These are phyloP conservation scores for Amanita molliuscula DNA, from an alignment of 768 basidiomycete genomes.

Conservation along the genomic window DNA sequence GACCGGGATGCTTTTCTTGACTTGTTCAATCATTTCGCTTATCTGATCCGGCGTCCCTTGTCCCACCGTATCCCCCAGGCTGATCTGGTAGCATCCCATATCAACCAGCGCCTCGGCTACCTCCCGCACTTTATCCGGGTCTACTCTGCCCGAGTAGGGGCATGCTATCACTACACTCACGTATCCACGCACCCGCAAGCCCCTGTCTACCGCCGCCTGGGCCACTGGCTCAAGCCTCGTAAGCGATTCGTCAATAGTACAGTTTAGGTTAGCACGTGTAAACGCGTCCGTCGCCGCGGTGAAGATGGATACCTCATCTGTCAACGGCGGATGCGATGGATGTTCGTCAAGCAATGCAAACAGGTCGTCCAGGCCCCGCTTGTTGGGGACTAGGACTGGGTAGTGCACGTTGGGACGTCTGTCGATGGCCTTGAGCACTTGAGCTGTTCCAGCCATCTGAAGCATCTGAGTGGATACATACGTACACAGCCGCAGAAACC, in stretches of 20 bases:
- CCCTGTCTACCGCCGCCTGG: conserved; percentile 42
- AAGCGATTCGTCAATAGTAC: conserved; percentile 61
- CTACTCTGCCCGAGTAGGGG: conserved; percentile 77
- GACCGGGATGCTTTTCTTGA: conserved; percentile 50
- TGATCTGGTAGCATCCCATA: conserved; percentile 94
- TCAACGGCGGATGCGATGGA: conserved; percentile 31
- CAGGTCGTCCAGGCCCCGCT: conserved; percentile 64
- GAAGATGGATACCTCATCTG: conserved; percentile 85
- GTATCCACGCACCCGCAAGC: conserved; percentile 73
- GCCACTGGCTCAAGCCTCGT: conserved; percentile 52
- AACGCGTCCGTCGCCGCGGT: conserved; percentile 85
- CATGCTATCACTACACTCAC: conserved; percentile 78
- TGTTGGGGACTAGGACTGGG: conserved; percentile 75
- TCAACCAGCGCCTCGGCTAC: conserved; percentile 63
- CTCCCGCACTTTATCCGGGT: conserved; percentile 51
- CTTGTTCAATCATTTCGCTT: conserved; percentile 56
- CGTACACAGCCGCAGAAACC: not conserved
- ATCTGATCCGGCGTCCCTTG: conserved; percentile 69
- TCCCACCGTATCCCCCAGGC: conserved; percentile 88
- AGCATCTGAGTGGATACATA: not conserved
- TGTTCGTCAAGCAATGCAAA: conserved; percentile 40
- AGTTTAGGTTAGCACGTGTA: conserved; percentile 77
- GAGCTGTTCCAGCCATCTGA: conserved; percentile 82
- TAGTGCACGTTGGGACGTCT: conserved; percentile 49
- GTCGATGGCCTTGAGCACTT: conserved; percentile 54